phyloP scores from a whole-genome alignment of 2,329 filamentous ascomycete species.

The Epichloe coenophiala region DNA sequence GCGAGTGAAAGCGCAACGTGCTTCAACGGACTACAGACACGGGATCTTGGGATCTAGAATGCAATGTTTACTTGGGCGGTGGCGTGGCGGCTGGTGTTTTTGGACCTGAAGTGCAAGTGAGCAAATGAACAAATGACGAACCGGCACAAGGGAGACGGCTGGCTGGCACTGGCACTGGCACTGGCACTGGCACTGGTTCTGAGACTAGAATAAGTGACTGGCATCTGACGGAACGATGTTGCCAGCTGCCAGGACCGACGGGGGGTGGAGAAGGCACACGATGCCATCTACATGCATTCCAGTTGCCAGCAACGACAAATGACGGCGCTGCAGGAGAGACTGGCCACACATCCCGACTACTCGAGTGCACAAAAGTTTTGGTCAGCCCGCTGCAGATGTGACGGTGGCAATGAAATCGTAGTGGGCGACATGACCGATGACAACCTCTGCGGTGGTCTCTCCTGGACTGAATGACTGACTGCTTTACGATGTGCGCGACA shows the following conservation, averaged over 20 bases:
- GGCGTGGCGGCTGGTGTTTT: constrained; percentile 8
- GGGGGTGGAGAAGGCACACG: neutral
- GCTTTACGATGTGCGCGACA: neutral
- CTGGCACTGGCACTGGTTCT: constrained; percentile 1
- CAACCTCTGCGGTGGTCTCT: neutral
- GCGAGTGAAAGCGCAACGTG: constrained; percentile 2
- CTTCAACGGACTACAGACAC: neutral
- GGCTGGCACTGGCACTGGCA: constrained; percentile 7
- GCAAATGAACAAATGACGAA: neutral
- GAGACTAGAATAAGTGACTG: constrained; percentile 6
- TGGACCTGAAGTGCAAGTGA: constrained; percentile 1
- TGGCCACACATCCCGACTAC: neutral
- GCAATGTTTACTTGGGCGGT: constrained; percentile 8
- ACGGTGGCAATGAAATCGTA: neutral
- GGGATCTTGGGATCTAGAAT: constrained; percentile 9
- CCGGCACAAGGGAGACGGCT: constrained; percentile 5
- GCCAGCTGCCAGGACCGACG: constrained; percentile 1
- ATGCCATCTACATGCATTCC: constrained; percentile 5
- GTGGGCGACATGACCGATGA: neutral
- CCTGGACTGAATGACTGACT: neutral
- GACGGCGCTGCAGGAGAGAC: constrained; percentile 1
- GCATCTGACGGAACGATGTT: constrained; percentile 4
- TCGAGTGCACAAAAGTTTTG: neutral
- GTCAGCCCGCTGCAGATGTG: neutral
- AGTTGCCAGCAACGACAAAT: constrained; percentile 5